Base-by-base conservation (phyloP, 441 rosid species). In the Eutrema salsugineum region DNA sequence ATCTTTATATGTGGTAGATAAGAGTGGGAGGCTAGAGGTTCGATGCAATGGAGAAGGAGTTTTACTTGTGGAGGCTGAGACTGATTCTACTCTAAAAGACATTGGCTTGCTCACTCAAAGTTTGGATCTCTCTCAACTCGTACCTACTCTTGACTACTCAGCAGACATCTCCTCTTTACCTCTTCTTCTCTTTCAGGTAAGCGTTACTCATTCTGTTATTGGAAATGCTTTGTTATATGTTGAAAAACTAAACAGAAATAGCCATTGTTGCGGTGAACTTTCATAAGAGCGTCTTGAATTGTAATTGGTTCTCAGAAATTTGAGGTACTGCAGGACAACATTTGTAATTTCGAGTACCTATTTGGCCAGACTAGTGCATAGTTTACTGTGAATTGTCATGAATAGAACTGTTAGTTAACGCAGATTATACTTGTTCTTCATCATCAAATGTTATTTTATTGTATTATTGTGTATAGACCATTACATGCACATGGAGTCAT, bases 21-120 rank as follows among this genome's bases (percentile, higher is more conserved):
- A 2, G 50, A 72, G 57, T 63, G 85, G 80, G 19, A 75, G 82
- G 57, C 22, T 75, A 14, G 82, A 80, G 27, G 56, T 82, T 16
- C 38, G 7, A 16, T 82, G 86, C 36, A 80, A 56, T 49, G 83
- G 75, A 17, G 82, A 80, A 19, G 86, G 86, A 51, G 79, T 75
- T 8, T 24, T 82, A 55, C 51, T 80, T 9, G 61, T 77, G 5
- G 82, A 80, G 67, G 83, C 83, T 20, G 73, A 77, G 68, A 15
- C 72, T 43, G 78, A 73, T 57, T 73, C 72, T 42, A 69, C 58
- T 46, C 1, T 73, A 15, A 48, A 57, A 50, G 71, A 66, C 24
- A 42, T 73, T 47, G 60, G 64, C 27, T 69, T 68, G 16, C 24
- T 68, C 53, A 36, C 42, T 33, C 75, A 56, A 39, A 73, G 43